phyloP scores from a whole-genome alignment of 1,139 yeast genomes.

The Yamadazyma trypodendri region DNA sequence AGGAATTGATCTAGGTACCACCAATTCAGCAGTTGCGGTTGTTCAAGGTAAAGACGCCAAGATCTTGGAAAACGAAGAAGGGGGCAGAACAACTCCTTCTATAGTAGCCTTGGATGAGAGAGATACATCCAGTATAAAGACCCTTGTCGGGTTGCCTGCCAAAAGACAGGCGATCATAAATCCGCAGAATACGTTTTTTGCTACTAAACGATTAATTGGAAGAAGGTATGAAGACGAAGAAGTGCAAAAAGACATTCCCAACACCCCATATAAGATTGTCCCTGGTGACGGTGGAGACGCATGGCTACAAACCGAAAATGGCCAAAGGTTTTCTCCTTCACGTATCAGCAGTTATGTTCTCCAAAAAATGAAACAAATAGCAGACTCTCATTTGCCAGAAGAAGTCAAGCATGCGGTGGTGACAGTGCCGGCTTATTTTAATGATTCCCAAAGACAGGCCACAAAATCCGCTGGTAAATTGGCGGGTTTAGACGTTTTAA shows the following conservation, averaged over 20 bases:
- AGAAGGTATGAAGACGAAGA: conserved; percentile 95
- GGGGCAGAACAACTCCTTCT: conserved; percentile 98
- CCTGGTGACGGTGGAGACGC: conserved; percentile 98
- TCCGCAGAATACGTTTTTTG: conserved; percentile 96
- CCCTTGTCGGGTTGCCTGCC: conserved; percentile 97
- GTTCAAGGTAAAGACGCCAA: conserved; percentile 89
- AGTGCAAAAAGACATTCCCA: conserved; percentile 94
- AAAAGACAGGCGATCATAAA: conserved; percentile 98
- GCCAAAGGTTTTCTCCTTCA: conserved; percentile 89
- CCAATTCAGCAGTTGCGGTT: conserved; percentile 98
- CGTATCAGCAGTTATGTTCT: conserved; percentile 96
- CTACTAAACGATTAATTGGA: conserved; percentile 98
- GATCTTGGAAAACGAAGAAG: conserved; percentile 97
- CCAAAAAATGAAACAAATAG: conserved; percentile 93
- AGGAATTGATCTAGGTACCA: conserved; percentile 98
- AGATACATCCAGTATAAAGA: conserved; percentile 83
- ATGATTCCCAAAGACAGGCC: conserved; percentile 64
- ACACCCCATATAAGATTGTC: conserved; percentile 96
- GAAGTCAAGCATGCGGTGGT: conserved; percentile 70
- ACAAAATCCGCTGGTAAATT: conserved; percentile 63
- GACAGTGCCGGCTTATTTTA: conserved; percentile 66
- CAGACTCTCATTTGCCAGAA: conserved; percentile 62
- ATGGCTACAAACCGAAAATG: conserved; percentile 96
- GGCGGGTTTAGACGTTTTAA: conserved; percentile 59
- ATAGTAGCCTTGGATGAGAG: conserved; percentile 80